These are phyloP conservation scores for Hyphopichia burtonii DNA, from an alignment of 1,139 yeast species.

Conservation along the genomic window DNA sequence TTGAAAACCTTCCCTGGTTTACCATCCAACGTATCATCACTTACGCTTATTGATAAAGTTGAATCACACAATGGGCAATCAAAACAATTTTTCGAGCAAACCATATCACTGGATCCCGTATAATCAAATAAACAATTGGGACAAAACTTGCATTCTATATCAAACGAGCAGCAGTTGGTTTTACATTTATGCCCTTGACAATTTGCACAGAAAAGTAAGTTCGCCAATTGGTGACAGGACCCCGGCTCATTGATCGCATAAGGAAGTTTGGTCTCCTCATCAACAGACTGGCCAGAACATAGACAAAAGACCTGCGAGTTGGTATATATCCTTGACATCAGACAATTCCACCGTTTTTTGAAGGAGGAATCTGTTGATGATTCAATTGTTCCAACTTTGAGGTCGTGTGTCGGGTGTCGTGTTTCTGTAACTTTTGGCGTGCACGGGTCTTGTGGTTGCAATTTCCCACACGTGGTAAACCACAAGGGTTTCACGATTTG, in stretches of 20 bases:
- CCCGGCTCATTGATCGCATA: neutral
- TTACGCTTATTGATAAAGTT: constrained; percentile 23
- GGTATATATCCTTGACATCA: constrained; percentile 10
- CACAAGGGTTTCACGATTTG: neutral
- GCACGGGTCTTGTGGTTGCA: neutral
- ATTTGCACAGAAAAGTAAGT: constrained; percentile 37
- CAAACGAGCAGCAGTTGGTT: constrained; percentile 21
- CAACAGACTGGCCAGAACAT: constrained; percentile 4
- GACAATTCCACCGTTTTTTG: neutral
- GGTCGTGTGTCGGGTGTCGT: neutral
- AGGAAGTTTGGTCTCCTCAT: constrained; percentile 2
- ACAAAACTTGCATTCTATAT: constrained; percentile 32
- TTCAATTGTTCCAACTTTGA: neutral
- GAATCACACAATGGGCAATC: constrained; percentile 38
- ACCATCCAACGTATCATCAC: constrained; percentile 18
- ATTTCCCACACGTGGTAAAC: constrained; percentile 6
- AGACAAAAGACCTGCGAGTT: constrained; percentile 8
- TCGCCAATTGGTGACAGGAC: constrained; percentile 5
- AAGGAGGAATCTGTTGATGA: neutral
- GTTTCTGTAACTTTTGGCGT: too few relatives aligned
- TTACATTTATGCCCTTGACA: constrained; percentile 33
- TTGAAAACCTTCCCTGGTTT: constrained; percentile 31
- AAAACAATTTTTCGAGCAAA: constrained; percentile 40
- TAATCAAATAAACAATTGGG: constrained; percentile 38
- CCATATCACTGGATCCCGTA: constrained; percentile 18